phyloP scores from a whole-genome alignment of 1,284 basidiomycete genomes.

The Ceratobasidium sp. region DNA sequence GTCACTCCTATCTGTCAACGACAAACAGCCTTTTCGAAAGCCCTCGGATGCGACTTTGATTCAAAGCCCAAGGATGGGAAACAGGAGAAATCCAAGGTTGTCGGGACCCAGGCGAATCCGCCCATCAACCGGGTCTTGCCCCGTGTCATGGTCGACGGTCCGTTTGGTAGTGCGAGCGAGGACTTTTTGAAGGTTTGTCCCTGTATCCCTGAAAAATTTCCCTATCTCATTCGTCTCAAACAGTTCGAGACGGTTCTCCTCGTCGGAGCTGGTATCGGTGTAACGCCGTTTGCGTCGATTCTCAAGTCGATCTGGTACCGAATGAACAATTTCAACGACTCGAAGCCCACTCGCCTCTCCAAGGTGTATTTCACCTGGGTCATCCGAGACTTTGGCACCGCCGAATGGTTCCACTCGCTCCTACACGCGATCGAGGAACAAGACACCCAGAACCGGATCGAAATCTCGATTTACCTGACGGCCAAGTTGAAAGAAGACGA shows the following conservation, averaged over 20 bases:
- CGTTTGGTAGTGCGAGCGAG: constrained; percentile 84
- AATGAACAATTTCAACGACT: constrained; percentile 78
- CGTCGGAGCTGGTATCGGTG: constrained; percentile 89
- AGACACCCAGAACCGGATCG: constrained; percentile 80
- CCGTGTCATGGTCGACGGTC: constrained; percentile 88
- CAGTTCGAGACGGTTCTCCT: constrained; percentile 81
- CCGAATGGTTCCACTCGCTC: constrained; percentile 94
- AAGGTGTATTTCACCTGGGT: constrained; percentile 73
- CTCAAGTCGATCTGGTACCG: constrained; percentile 77
- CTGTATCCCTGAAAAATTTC: constrained; percentile 7
- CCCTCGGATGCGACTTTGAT: constrained; percentile 83
- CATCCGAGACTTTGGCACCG: constrained; percentile 83
- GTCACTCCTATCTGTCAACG: no score
- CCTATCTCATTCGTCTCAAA: constrained; percentile 26
- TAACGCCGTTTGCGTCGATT: constrained; percentile 87
- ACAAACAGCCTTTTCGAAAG: constrained; percentile 64
- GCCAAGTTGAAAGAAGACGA: constrained; percentile 87
- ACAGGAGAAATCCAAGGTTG: constrained; percentile 58
- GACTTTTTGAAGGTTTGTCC: constrained; percentile 70
- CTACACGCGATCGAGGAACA: constrained; percentile 91
- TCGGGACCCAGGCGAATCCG: constrained; percentile 64
- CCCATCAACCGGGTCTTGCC: constrained; percentile 76
- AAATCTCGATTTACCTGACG: constrained; percentile 92
- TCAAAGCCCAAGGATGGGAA: constrained; percentile 56
- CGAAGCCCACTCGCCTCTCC: constrained; percentile 74